Percentiles rank a stretch among this genome's conserved stretches.
Evolutionary conservation across 2,329 filamentous ascomycete species (phyloP).

Genomic region (Fusarium neocosmosporiellum): DNA sequence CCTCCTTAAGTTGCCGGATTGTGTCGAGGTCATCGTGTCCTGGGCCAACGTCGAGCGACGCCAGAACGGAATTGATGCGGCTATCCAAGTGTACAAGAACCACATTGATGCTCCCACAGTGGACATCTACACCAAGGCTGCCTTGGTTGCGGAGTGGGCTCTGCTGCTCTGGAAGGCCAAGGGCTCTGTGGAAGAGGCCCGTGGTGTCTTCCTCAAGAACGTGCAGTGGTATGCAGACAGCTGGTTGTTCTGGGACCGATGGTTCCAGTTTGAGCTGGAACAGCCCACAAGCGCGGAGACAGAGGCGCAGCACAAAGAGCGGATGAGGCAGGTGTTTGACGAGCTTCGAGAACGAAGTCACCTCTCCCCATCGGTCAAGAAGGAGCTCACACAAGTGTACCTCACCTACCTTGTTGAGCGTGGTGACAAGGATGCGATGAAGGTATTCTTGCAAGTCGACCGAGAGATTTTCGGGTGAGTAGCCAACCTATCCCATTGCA

Average conservation of each 20-base stretch:
- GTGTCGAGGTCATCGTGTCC: slow-evolving; percentile 88
- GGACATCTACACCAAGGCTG: slow-evolving; percentile 84
- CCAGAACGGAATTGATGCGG: slow-evolving; percentile 84
- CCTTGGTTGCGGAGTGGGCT: slow-evolving; percentile 90
- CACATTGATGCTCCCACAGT: slow-evolving; percentile 80
- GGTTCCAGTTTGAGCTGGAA: slow-evolving; percentile 88
- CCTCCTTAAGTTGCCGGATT: slow-evolving; percentile 79
- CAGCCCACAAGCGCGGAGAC: slow-evolving; percentile 76
- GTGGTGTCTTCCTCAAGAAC: slow-evolving; percentile 85
- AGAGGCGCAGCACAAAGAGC: slow-evolving; percentile 74
- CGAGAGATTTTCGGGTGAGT: slow-evolving; percentile 86
- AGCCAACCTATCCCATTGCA: not conserved
- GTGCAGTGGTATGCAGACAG: slow-evolving; percentile 87
- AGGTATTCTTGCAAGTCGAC: slow-evolving; percentile 86
- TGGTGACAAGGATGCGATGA: slow-evolving; percentile 84
- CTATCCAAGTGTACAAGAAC: slow-evolving; percentile 83
- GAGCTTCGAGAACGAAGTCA: slow-evolving; percentile 79
- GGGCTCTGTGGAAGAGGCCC: slow-evolving; percentile 82
- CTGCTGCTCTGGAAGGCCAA: slow-evolving; percentile 88
- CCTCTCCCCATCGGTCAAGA: slow-evolving; percentile 74
- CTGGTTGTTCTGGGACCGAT: slow-evolving; percentile 88
- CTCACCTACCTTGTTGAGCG: slow-evolving; percentile 86
- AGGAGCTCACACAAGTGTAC: slow-evolving; percentile 81
- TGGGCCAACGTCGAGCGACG: slow-evolving; percentile 88
- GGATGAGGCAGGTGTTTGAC: slow-evolving; percentile 84